Base-by-base conservation (phyloP, 495 filamentous ascomycete genomes). In the Ascodesmis nigricans region DNA sequence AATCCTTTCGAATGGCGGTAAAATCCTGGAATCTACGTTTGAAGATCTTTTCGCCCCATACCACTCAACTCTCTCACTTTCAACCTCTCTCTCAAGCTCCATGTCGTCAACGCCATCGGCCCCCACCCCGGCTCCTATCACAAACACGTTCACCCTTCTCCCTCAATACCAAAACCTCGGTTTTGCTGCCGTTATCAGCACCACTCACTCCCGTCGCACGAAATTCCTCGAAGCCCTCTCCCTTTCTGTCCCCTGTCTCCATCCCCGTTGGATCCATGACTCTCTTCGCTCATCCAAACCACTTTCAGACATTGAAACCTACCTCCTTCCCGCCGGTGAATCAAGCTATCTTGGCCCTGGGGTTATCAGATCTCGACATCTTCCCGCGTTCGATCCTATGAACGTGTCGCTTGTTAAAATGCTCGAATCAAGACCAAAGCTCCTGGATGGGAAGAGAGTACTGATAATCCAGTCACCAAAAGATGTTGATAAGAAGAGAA, bases 201-300 rank as follows among this genome's bases (percentile, higher is more conserved):
- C 93, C 52, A 66, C 66, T 18, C 73, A 92, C 53, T 90, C 75
- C 8, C 71, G 87, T n/a, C 75, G 76, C 36, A 68, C 71, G 22
- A 97, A 97, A 43, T 92, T 87, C 54, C 75, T 97, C 64, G 84
- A 95, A 52, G 87, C 87, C 0, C 69, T 97, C 8, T 83, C 90
- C 5, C 65, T 97, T 3, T 78, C 79, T 3, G 52, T 97, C 1
- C 90, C 90, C 0, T 90, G 80, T 42, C 62, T 97, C 4, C 69
- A 74, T 3, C 63, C 63, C 0, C 67, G 71, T 20, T 97, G 90
- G 90, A 58, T 95, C 35, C 61, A 65, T 19, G 70, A 77, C 33
- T 90, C 79, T 43, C 55, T 78, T 1, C 49, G 61, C 5, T 63
- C 65, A 35, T 58, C 59, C 22, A 52, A 53, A 3, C 43, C 80